These are phyloP conservation scores for Rhizopogon sp. DNA, from an alignment of 768 basidiomycete genomes.

Conservation along the genomic window DNA sequence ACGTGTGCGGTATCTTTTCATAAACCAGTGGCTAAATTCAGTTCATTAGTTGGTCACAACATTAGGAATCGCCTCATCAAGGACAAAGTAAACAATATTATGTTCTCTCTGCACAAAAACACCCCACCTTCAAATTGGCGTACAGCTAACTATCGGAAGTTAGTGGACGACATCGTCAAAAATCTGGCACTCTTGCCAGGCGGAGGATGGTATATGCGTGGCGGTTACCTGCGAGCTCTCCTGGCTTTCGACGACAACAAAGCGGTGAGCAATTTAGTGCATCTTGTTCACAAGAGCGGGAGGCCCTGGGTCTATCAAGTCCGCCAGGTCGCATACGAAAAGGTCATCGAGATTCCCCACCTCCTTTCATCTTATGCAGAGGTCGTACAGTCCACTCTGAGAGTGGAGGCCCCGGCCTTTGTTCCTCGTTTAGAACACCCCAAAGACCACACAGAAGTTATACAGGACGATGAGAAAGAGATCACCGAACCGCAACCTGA, in stretches of 20 bases:
- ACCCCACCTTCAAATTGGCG: background rate
- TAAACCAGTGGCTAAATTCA: background rate
- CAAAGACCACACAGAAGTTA: background rate
- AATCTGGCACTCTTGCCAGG: background rate
- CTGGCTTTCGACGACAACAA: constrained; percentile 9
- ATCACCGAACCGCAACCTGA: background rate
- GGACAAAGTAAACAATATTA: constrained; percentile 2
- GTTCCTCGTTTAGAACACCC: constrained; percentile 5
- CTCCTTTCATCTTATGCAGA: constrained; percentile 18
- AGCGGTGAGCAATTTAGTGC: constrained; percentile 18
- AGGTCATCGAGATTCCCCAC: constrained; percentile 24
- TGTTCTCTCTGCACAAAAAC: constrained; percentile 8
- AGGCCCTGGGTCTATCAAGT: constrained; percentile 4
- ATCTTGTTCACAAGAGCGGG: constrained; percentile 16
- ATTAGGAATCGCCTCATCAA: background rate
- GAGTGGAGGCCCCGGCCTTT: constrained; percentile 13
- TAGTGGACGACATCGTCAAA: constrained; percentile 3
- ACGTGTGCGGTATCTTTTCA: constrained; percentile 13
- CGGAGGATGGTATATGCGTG: background rate
- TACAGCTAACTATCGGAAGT: constrained; percentile 8
- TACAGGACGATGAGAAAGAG: background rate
- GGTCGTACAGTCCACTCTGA: constrained; percentile 10
- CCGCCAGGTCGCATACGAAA: constrained; percentile 26
- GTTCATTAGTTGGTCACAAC: constrained; percentile 30
- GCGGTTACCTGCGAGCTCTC: constrained; percentile 11